Evolutionary conservation across 495 filamentous ascomycete species (phyloP), one percentile per base, ranked within the genome.

Genomic region (Bombardia bombarda): DNA sequence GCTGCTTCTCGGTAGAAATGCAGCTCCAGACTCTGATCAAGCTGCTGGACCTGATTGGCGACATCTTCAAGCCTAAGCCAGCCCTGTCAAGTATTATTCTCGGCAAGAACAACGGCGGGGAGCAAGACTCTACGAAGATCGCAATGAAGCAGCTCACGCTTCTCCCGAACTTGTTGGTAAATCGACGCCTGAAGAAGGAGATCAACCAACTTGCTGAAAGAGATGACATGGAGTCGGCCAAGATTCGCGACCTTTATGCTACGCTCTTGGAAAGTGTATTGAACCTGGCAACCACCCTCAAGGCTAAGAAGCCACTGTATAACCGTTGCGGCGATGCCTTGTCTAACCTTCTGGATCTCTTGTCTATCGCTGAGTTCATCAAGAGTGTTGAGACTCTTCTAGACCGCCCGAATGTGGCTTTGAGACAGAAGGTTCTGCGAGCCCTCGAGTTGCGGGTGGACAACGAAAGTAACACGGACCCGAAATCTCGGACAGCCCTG

Each of bases 291-390:
- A 74, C 82, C 41, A 69, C 68, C 1, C 65, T 79, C 46, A 78
- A 77, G 53, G 66, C 53, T 32, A 79, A 75, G 58, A 82, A 78
- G 58, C 62, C 60, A 45, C 66, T 89, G 7, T 74, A 79, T 50
- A 75, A 73, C 52, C 70, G 76, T 30, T 82, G 80, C 52, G 76
- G 74, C 23, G 78, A 86, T 24, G 75, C 86, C 5, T 69, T 96
- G 37, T 75, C 83, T 22, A 75, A 81, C 22, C 67, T 92, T 5
- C 72, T 98, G 14, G 77, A 83, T 37, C 75, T 93, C 13, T 69
- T 95, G 33, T 87, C 88, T 3, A 86, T 84, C 7, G 70, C 77
- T 28, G 86, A 94, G 61, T 87, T 96, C 64, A 78, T 95, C 51
- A 82, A 84, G 53, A 84, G 86, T 16, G 81, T 90, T 32, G 84